These are phyloP conservation scores for Xerocomellus chrysenteron DNA, from an alignment of 768 basidiomycete genomes.

Conservation along the genomic window DNA sequence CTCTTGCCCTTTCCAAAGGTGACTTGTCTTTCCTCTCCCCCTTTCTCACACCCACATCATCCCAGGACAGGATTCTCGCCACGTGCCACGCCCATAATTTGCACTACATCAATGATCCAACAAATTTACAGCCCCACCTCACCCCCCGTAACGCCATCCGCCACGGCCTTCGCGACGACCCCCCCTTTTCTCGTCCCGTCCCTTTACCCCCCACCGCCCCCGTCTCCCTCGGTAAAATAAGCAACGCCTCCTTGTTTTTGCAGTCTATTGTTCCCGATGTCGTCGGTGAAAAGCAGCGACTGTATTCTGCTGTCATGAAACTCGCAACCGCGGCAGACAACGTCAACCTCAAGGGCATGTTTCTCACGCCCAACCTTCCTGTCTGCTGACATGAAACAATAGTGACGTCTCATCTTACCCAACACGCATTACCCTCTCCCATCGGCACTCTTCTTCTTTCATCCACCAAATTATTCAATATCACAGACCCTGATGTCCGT, in stretches of 20 bases:
- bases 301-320: slow-evolving; percentile 37
- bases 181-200: slow-evolving; percentile 12
- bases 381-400: slow-evolving; percentile 5
- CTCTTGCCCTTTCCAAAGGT: slow-evolving; percentile 71
- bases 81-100: slow-evolving; percentile 67
- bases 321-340: slow-evolving; percentile 39
- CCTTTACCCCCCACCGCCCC: slow-evolving; percentile 33
- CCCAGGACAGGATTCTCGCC: slow-evolving; percentile 75
- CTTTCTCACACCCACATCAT: neutral
- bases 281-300: slow-evolving; percentile 34
- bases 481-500: slow-evolving; percentile 37
- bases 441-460: slow-evolving; percentile 51
- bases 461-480: slow-evolving; percentile 29
- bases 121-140: slow-evolving; percentile 72
- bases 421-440: slow-evolving; percentile 42
- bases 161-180: slow-evolving; percentile 33
- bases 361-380: neutral
- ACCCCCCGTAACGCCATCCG: slow-evolving; percentile 76
- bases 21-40: neutral
- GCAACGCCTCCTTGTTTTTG: slow-evolving; percentile 29
- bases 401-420: slow-evolving; percentile 45
- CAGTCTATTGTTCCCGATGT: slow-evolving; percentile 35
- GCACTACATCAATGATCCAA: slow-evolving; percentile 62
- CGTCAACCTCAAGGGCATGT: slow-evolving; percentile 47
- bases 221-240: slow-evolving; percentile 34